Conservation (phyloP, 371 early-diverging fungal species). For the Lichtheimia ramosa region DNA sequence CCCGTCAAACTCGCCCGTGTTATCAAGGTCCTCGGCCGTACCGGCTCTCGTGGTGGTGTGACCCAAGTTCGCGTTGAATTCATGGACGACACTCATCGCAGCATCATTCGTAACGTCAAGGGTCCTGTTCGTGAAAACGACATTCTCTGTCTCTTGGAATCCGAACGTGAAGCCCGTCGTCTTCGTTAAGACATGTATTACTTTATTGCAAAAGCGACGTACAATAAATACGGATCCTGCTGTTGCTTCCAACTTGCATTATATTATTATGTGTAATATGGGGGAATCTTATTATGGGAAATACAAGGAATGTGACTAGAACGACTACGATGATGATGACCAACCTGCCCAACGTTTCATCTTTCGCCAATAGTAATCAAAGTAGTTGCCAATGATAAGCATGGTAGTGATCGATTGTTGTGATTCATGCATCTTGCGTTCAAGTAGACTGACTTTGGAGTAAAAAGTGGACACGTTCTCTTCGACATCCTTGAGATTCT, state of each 20-base stretch:
- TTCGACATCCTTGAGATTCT: constrained; percentile 45
- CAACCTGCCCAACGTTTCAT: constrained; percentile 21
- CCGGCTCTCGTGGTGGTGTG: constrained; percentile 98
- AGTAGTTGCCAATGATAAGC: constrained; percentile 49
- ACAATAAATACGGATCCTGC: not conserved
- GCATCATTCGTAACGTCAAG: constrained; percentile 99
- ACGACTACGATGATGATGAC: not conserved
- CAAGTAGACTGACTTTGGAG: constrained; percentile 37
- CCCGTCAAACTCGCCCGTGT: constrained; percentile 93
- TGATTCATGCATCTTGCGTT: constrained; percentile 47
- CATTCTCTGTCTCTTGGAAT: constrained; percentile 95
- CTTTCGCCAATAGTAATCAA: constrained; percentile 48
- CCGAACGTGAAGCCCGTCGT: constrained; percentile 99
- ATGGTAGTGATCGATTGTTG: constrained; percentile 49
- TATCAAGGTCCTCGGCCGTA: constrained; percentile 96
- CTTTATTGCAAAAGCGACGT: no score
- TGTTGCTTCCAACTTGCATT: not conserved
- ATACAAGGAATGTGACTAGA: not conserved
- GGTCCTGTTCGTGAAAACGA: constrained; percentile 98
- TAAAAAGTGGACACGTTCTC: constrained; percentile 46
- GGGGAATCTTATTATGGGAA: not conserved
- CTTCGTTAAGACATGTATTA: constrained; percentile 85
- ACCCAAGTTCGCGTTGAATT: constrained; percentile 99
- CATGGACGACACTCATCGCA: constrained; percentile 92
- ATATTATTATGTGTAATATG: not conserved